phyloP scores from a whole-genome alignment of 1,284 basidiomycete genomes.

The Chalciporus sp. region DNA sequence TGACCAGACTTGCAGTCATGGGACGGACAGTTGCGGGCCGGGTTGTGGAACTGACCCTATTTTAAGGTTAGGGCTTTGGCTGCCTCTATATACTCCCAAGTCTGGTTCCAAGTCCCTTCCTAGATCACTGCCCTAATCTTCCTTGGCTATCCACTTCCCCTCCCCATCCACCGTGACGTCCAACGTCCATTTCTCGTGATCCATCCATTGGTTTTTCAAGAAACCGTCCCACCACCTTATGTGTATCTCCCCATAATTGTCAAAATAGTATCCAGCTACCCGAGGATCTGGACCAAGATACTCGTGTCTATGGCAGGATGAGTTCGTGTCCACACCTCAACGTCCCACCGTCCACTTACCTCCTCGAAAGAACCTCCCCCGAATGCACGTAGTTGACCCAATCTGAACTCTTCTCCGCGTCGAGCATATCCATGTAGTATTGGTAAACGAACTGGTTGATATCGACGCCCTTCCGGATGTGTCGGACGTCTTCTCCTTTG shows the following conservation, averaged over 20 bases:
- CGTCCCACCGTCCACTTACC: slow-evolving; percentile 28
- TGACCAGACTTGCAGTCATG: slow-evolving; percentile 18
- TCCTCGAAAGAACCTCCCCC: slow-evolving; percentile 37
- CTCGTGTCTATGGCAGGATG: slow-evolving; percentile 38
- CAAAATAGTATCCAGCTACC: slow-evolving; percentile 43
- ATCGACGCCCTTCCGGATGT: slow-evolving; percentile 36
- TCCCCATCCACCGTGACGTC: slow-evolving; percentile 34
- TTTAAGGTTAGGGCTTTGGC: slow-evolving; percentile 8
- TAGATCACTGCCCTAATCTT: not conserved
- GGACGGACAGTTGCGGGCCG: slow-evolving; percentile 10
- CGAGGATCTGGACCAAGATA: slow-evolving; percentile 46
- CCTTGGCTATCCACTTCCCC: slow-evolving; percentile 12
- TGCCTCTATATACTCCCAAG: no score
- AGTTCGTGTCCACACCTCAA: not conserved
- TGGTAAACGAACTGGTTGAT: slow-evolving; percentile 43
- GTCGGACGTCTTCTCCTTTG: slow-evolving; percentile 39
- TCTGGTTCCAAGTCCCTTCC: no score
- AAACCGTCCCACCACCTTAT: slow-evolving; percentile 48
- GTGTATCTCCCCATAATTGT: slow-evolving; percentile 41
- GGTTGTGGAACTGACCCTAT: not conserved
- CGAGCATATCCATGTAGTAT: slow-evolving; percentile 34
- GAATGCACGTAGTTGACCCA: slow-evolving; percentile 43
- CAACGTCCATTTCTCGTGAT: slow-evolving; percentile 42
- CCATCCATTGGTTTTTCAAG: slow-evolving; percentile 47
- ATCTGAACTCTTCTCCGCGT: slow-evolving; percentile 19